Evolutionary conservation across 176 grass and related monocot species (phyloP).

Genomic region (Oryza brachyantha): DNA sequence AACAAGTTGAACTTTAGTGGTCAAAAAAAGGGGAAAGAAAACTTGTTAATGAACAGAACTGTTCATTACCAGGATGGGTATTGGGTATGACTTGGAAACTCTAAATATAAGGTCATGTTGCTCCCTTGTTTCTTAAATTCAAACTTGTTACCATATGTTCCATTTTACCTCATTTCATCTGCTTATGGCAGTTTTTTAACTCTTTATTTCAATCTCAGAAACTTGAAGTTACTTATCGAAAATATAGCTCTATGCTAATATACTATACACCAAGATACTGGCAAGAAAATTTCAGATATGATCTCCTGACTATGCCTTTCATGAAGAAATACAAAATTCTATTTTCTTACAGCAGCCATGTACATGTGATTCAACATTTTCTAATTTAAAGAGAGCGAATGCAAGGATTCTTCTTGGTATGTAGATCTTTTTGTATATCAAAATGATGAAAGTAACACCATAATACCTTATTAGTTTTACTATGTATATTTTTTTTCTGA

Average conservation of each 20-base stretch:
- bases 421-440: background rate
- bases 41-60: background rate
- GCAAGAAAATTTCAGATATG: no score
- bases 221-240: no score
- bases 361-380: background rate
- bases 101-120: background rate
- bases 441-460: background rate
- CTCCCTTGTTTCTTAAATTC: background rate
- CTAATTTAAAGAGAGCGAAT: background rate
- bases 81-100: background rate
- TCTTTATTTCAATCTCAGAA: no score
- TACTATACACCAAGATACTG: no score
- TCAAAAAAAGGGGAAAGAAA: no score
- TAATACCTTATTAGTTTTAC: background rate
- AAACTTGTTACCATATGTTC: no score
- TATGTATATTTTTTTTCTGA: background rate
- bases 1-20: no score
- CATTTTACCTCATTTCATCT: no score
- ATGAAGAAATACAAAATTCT: background rate
- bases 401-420: background rate
- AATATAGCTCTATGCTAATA: no score
- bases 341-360: background rate
- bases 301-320: no score
- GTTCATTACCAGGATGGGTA: background rate
- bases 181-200: no score